phyloP scores from a whole-genome alignment of 1,284 basidiomycete species.

The Austropuccinia psidii region DNA sequence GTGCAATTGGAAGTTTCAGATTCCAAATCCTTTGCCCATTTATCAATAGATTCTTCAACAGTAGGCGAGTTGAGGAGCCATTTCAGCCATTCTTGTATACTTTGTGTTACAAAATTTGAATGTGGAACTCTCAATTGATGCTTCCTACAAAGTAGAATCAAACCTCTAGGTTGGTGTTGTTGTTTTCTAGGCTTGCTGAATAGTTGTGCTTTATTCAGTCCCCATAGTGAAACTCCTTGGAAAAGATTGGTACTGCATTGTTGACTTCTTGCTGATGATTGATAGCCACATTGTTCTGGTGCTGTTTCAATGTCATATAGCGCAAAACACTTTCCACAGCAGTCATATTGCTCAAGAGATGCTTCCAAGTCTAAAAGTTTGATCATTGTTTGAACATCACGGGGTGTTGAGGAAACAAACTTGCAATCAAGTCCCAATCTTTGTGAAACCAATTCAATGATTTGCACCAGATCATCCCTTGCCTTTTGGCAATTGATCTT shows the following conservation, averaged over 20 bases:
- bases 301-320: not conserved
- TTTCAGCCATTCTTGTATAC: not conserved
- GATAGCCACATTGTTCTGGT: not conserved
- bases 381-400: not conserved
- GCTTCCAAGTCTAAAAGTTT: not conserved
- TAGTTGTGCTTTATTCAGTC: not conserved
- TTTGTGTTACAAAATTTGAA: slow-evolving; percentile 4
- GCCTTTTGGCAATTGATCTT: not conserved
- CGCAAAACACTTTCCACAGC: not conserved
- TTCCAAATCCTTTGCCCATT: too few relatives aligned
- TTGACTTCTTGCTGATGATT: not conserved
- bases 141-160: too few relatives aligned
- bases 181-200: not conserved
- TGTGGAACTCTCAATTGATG: too few relatives aligned
- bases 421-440: too few relatives aligned
- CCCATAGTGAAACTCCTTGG: not conserved
- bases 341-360: not conserved
- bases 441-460: not conserved
- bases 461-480: not conserved
- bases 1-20: too few relatives aligned
- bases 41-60: slow-evolving; percentile 13
- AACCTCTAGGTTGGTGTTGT: too few relatives aligned
- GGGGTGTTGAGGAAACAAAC: too few relatives aligned
- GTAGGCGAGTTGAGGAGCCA: not conserved
- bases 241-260: not conserved